Base-by-base conservation (phyloP, 2,329 filamentous ascomycete genomes). In the Neofusicoccum ribis region DNA sequence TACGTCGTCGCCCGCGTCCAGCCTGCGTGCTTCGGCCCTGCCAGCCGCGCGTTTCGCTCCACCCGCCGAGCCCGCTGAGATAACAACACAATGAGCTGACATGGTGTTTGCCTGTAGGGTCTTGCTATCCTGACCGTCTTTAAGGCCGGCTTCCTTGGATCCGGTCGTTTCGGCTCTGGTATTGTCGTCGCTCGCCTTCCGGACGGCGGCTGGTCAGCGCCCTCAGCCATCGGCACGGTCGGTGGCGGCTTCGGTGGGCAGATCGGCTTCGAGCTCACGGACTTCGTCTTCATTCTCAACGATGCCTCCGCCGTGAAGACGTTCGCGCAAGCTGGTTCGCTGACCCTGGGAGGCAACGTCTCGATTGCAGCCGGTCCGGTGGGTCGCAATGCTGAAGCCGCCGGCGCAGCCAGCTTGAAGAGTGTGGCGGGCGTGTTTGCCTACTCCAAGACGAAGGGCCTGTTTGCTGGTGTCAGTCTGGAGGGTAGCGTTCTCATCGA, bases 231-330 rank as follows among this genome's bases (percentile, higher is more conserved):
- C 73, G 89, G 89, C 61, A 93, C 91, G 1, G 88, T 90, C 34
- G 92, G 92, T 70, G 92, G 89, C 63, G 92, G 91, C 27, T 91
- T 96, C 69, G 91, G 91, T 70, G 91, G 91, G 46, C 91, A 95
- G 80, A 92, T 96, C 73, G 91, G 91, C 41, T 91, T 94, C 78
- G 92, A 96, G 78, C 79, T 96, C 67, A 95, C 92, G 66, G 92
- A 95, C 77, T 99, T 99, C 76, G 95, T 99, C 76, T 98, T 99
- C 80, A 97, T 99, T 70, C 88, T 99, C 69, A 99, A 99, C 80
- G 94, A 99, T 75, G 83, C 88, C 47, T 87, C 84, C 66, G 94
- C 95, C 50, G 94, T 99, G 70, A 92, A 92, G 78, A 93, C 94
- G 8, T 98, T 99, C 79, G 92, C 93, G 5, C 94, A 98, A 78